Evolutionary conservation across 1,284 basidiomycete species (phyloP).

Genomic region (Leccinum colubrinum): DNA sequence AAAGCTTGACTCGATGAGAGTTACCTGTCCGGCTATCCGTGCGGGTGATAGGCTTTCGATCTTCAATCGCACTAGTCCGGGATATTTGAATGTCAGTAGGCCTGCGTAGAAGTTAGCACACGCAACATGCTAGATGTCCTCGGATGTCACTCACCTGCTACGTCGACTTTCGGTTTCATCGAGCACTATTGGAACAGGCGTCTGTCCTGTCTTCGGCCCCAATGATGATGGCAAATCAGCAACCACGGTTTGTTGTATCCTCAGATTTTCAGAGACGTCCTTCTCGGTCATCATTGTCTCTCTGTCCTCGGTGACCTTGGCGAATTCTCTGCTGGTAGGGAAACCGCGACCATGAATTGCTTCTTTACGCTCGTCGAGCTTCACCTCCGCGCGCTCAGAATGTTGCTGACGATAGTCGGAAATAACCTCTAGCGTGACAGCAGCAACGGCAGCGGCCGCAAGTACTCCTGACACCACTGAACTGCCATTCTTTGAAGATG

Average conservation of each 20-base stretch:
- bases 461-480: slow-evolving; percentile 13
- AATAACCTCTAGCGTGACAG: slow-evolving; percentile 13
- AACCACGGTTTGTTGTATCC: background rate
- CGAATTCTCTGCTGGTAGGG: background rate
- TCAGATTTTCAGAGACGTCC: background rate
- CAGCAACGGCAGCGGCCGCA: slow-evolving; percentile 10
- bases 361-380: background rate
- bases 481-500: slow-evolving; percentile 5
- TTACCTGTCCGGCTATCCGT: background rate
- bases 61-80: background rate
- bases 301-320: background rate
- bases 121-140: background rate
- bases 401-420: slow-evolving; percentile 7
- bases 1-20: background rate
- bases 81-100: background rate
- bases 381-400: background rate
- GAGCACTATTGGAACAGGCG: background rate
- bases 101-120: background rate
- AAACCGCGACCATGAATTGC: background rate
- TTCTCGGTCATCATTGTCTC: background rate
- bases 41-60: background rate
- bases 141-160: background rate
- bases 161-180: background rate
- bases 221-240: background rate
- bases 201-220: background rate